Evolutionary conservation across 2,329 filamentous ascomycete species (phyloP).

Genomic region (Leptographium procerum): DNA sequence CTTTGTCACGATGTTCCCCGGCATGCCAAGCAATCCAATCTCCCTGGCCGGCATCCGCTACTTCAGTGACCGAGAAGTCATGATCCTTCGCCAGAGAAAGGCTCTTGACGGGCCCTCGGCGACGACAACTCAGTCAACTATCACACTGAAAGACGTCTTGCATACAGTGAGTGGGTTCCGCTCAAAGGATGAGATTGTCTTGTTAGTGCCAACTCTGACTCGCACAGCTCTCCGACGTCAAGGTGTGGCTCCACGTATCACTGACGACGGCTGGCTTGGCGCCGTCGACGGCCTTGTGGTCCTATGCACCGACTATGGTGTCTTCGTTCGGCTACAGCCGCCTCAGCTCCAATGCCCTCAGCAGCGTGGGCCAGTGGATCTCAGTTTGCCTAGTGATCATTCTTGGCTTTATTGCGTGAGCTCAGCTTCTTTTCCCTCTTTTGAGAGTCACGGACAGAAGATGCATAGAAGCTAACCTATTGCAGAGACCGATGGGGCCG

Average conservation of each 20-base stretch:
- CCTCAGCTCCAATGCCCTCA: constrained; percentile 39
- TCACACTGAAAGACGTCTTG: not conserved
- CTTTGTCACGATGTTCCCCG: constrained; percentile 30
- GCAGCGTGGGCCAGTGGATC: constrained; percentile 43
- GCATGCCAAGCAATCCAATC: constrained; percentile 30
- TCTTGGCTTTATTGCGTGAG: constrained; percentile 6
- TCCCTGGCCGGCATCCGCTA: constrained; percentile 25
- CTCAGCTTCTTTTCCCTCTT: not conserved
- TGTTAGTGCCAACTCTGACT: too few species aligned
- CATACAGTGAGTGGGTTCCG: too few species aligned
- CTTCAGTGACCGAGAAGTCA: constrained; percentile 28
- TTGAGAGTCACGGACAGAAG: not conserved
- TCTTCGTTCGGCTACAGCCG: constrained; percentile 37
- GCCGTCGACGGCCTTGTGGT: constrained; percentile 29
- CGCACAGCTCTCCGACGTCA: too few species aligned
- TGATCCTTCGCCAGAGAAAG: constrained; percentile 31
- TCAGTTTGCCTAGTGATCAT: constrained; percentile 26
- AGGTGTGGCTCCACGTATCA: constrained; percentile 37
- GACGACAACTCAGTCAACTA: not conserved
- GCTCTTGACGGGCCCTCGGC: constrained; percentile 26
- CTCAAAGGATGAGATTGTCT: too few species aligned
- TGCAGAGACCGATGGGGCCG: constrained; percentile 10
- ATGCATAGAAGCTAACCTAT: too few species aligned
- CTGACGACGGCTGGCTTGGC: constrained; percentile 27
- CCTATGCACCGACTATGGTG: constrained; percentile 40